phyloP scores from a whole-genome alignment of 306 rosid species.

The Acmispon strigosus region DNA sequence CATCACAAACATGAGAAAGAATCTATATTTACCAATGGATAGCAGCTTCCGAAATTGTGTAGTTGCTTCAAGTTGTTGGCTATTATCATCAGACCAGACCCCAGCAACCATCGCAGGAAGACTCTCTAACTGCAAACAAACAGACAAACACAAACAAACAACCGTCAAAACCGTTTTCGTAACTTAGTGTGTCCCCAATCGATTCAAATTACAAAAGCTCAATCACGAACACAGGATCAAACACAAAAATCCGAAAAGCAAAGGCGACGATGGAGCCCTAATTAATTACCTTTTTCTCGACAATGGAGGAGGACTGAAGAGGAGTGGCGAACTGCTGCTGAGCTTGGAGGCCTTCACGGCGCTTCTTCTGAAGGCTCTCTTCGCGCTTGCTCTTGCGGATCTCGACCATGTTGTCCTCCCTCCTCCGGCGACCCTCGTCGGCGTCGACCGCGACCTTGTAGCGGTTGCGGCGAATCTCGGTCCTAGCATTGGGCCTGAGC shows the following conservation, averaged over 20 bases:
- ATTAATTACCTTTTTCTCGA: conserved; percentile 62
- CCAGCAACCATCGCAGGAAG: conserved; percentile 86
- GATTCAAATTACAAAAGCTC: neutral
- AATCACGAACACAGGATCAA: neutral
- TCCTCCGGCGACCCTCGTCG: conserved; percentile 84
- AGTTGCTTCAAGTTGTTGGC: conserved; percentile 73
- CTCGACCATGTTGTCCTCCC: conserved; percentile 94
- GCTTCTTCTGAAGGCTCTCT: conserved; percentile 83
- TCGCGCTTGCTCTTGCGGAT: conserved; percentile 91
- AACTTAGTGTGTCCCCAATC: neutral
- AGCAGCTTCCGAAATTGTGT: conserved; percentile 84
- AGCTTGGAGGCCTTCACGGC: conserved; percentile 79
- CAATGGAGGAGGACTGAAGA: conserved; percentile 38
- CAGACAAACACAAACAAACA: neutral
- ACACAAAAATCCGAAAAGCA: neutral
- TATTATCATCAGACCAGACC: conserved; percentile 57
- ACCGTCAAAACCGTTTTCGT: conserved; percentile 4
- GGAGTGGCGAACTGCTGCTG: conserved; percentile 57
- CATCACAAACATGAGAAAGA: neutral
- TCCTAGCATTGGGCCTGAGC: conserved; percentile 74
- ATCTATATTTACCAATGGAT: conserved; percentile 53
- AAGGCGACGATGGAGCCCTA: conserved; percentile 22
- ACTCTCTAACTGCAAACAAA: conserved; percentile 67
- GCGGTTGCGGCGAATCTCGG: conserved; percentile 90
- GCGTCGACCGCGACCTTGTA: conserved; percentile 92